Evolutionary conservation across 441 rosid species (phyloP), one percentile per base, ranked within the genome.

Genomic region (Dalechampia spathulata): DNA sequence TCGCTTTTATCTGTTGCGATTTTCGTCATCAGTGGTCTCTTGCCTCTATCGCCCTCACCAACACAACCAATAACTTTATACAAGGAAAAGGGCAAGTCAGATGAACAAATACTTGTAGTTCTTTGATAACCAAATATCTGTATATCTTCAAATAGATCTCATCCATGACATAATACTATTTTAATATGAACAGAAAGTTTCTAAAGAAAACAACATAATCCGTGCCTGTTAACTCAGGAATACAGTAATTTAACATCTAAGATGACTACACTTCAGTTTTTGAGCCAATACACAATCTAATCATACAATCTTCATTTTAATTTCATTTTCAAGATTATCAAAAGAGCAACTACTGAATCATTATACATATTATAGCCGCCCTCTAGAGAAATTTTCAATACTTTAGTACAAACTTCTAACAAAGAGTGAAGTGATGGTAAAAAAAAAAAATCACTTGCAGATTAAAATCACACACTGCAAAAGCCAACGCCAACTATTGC

Each of bases 1-100:
- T 93, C 99, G 44, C 96, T 93, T 84, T 83, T 93, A 34, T 87
- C 90, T 0, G 95, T 85, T 10, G 95, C 87, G n/a, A 90, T 83
- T 77, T 93, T 85, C 5, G 95, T 75, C 95, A 90, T 81, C 64
- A 78, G 30, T 9, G 96, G 97, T 75, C 97, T 75, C 71, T 83
- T 87, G 54, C 87, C 93, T 78, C 87, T 80, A 45, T 82, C 99
- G 4, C 69, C 72, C 69, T 82, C 99, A 37, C 97, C 97, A 45
- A 64, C 69, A 63, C 95, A 87, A 39, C 97, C 96, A 72, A 90
- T 61, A 65, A 90, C 97, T 87, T 67, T 49, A 78, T 15, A 59
- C 36, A 66, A 63, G 40, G 51, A 39, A 56, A 39, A 22, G 54
- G 52, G 39, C 23, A 60, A 56, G 58, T 72, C 50, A 63, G 58